Conservation (phyloP, 192 early-diverging fungal species). For the Podila verticillata region DNA sequence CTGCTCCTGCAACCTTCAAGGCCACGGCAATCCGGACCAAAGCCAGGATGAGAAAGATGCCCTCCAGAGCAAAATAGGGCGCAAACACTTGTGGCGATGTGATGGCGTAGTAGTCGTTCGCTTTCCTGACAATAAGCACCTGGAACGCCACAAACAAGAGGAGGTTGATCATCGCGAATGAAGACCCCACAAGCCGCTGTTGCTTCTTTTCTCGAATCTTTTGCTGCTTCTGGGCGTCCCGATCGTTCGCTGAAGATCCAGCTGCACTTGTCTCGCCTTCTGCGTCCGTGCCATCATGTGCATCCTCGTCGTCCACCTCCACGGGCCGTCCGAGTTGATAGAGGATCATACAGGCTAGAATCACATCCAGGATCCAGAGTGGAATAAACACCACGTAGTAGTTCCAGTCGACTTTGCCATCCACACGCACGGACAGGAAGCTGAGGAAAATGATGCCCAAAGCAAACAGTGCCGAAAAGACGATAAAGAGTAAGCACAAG, state of each 20-base stretch:
- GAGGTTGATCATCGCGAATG: constrained; percentile 50
- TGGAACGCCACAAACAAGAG: constrained; percentile 77
- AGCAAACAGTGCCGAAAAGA: constrained; percentile 56
- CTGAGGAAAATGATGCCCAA: constrained; percentile 82
- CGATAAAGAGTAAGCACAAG: constrained; percentile 63
- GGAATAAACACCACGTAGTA: constrained; percentile 82
- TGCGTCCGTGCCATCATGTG: constrained; percentile 4
- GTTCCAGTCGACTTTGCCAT: constrained; percentile 71
- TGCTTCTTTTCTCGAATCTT: not conserved
- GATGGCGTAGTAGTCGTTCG: constrained; percentile 68
- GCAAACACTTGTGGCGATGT: constrained; percentile 72
- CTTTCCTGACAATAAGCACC: constrained; percentile 73
- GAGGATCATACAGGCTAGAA: constrained; percentile 51
- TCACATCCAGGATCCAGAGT: constrained; percentile 75
- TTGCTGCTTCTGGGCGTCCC: not conserved
- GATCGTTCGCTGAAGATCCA: not conserved
- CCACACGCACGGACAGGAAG: constrained; percentile 77
- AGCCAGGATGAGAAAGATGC: constrained; percentile 65
- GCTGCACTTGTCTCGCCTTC: not conserved
- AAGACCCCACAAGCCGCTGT: not conserved
- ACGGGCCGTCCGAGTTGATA: constrained; percentile 35
- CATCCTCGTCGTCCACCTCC: constrained; percentile 55
- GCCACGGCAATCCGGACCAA: constrained; percentile 42
- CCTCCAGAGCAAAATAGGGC: constrained; percentile 84
- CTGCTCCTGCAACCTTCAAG: constrained; percentile 14